A percentile compares a stretch with the other conserved stretches of the same genome.
These are phyloP conservation scores for Trichoderma koningiopsis DNA, from an alignment of 2,329 filamentous ascomycete genomes.

Conservation along the genomic window DNA sequence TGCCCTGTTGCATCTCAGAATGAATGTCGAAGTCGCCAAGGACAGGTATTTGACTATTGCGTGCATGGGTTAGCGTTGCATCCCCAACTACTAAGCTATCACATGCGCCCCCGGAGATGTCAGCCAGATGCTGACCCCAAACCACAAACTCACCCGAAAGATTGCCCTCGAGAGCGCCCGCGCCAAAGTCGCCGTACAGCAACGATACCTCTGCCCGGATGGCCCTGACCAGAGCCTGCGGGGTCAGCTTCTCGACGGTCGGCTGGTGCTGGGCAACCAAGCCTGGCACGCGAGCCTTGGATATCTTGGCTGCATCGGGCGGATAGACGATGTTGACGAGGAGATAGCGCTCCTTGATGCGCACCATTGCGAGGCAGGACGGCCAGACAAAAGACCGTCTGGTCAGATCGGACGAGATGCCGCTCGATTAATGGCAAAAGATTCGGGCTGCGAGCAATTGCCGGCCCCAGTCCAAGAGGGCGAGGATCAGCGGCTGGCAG, in stretches of 20 bases:
- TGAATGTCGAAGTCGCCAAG: conserved; percentile 89
- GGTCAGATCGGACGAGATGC: neutral
- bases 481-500: neutral
- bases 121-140: neutral
- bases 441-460: conserved; percentile 9
- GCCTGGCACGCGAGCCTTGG: conserved; percentile 51
- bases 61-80: neutral
- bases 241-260: conserved; percentile 70
- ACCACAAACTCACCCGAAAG: conserved; percentile 60
- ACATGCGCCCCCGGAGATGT: neutral
- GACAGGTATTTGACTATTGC: conserved; percentile 88
- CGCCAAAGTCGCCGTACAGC: conserved; percentile 87
- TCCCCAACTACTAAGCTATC: neutral
- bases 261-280: conserved; percentile 78
- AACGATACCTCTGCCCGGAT: conserved; percentile 70
- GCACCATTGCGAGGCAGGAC: conserved; percentile 68
- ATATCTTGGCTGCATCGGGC: conserved; percentile 46
- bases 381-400: neutral
- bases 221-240: conserved; percentile 65
- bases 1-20: conserved; percentile 78
- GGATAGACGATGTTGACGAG: conserved; percentile 94
- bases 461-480: neutral
- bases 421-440: neutral
- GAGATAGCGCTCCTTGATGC: conserved; percentile 93
- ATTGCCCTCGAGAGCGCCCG: conserved; percentile 70